Conservation (phyloP, 2,329 filamentous ascomycete genomes). For the Alternaria hordeiaustralica region DNA sequence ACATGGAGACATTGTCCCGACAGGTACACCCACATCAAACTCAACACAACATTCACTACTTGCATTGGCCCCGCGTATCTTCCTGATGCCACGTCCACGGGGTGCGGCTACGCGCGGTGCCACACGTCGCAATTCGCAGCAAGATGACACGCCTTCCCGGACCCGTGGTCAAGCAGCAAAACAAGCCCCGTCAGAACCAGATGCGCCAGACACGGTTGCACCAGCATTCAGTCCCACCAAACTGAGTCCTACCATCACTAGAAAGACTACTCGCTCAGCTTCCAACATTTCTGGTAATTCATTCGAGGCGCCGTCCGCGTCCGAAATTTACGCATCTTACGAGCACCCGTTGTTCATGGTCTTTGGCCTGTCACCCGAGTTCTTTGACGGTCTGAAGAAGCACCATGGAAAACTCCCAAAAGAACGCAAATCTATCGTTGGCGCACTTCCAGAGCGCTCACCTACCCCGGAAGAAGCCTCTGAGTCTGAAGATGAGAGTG, state of each 20-base stretch:
- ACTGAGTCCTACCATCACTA: conserved; percentile 34
- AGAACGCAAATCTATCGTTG: conserved; percentile 25
- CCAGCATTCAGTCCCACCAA: conserved; percentile 34
- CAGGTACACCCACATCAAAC: conserved; percentile 16
- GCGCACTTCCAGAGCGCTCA: conserved; percentile 18
- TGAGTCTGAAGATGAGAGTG: conserved; percentile 28
- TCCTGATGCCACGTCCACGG: conserved; percentile 35
- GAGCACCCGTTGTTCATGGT: conserved; percentile 43
- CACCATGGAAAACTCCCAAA: conserved; percentile 36
- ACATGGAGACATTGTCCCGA: conserved; percentile 31
- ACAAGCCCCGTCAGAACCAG: conserved; percentile 37
- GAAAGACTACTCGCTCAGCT: conserved; percentile 45
- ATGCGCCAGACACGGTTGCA: conserved; percentile 32
- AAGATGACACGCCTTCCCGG: conserved; percentile 42
- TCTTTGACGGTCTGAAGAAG: conserved; percentile 40
- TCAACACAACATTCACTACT: conserved; percentile 11
- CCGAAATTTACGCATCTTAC: conserved; percentile 41
- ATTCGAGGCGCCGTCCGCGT: conserved; percentile 32
- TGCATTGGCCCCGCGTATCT: neutral
- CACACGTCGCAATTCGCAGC: conserved; percentile 38
- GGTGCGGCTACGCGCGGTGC: conserved; percentile 37
- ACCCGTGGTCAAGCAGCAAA: conserved; percentile 44
- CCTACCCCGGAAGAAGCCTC: conserved; percentile 25
- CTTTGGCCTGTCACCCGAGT: conserved; percentile 42
- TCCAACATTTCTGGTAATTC: conserved; percentile 46